Evolutionary conservation across 306 rosid species (phyloP), one percentile per base, ranked within the genome.

Genomic region (Prunus mongolica): DNA sequence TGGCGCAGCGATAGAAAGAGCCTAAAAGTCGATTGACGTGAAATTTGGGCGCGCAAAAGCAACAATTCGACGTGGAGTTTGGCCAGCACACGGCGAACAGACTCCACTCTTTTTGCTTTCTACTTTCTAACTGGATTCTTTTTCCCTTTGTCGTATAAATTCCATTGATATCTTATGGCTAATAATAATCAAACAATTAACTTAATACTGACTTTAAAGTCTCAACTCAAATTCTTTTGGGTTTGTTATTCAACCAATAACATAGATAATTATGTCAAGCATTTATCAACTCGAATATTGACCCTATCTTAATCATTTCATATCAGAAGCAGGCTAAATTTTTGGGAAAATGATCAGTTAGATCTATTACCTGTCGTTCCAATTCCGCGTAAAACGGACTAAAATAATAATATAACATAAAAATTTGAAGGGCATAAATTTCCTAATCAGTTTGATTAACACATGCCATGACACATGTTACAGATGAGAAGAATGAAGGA

Each of bases 401-500:
- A 22, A 22, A 8, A 58, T 12, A 12, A 24, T 24, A 60, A 22
- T 2, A 60, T 10, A 72, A 6, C 14, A 49, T 14, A 14, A 27
- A 27, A 55, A 10, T 34, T 55, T 20, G 60, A 76, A 57, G 20
- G 24, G 6, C 51, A 46, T 68, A 4, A 13, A 22, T 67, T 45
- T 28, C 74, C 75, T 73, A 24, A 58, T 4, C 76, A 44, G 25
- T 73, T 28, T 27, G 44, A 4, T 13, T 47, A 78, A 2, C 28
- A 56, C 12, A 61, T 19, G 34, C 38, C 62, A 76, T 27, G 44
- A 57, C 22, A 64, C 20, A 70, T 70, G 52, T 69, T 62, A 80
- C 77, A 80, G 55, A 71, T 66, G 77, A 71, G 73, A 66, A 63
- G 75, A 76, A 78, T 30, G 51, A 41, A 5, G 38, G 54, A 49